Base-by-base conservation (phyloP, 1,284 basidiomycete species). In the Peniophora sp. region DNA sequence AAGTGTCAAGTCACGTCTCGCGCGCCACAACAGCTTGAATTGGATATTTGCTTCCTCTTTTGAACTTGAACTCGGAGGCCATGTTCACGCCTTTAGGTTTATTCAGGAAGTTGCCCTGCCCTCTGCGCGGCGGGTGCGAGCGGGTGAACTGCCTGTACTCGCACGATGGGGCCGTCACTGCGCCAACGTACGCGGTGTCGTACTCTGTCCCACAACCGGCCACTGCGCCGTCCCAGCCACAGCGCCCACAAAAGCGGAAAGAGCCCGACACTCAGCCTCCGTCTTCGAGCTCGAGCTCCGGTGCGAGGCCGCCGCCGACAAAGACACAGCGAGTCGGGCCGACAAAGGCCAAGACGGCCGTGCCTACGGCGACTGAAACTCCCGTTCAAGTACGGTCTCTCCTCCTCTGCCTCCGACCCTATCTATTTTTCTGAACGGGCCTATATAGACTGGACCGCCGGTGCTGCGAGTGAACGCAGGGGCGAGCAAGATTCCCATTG, bases 21-120 rank as follows among this genome's bases (percentile, higher is more conserved):
- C 38, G 38, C 16, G 38, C 16, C 16, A 20, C 38, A 38, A 9
- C 34, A 20, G 17, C 48, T 24, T 41, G 19, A 41, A n/a, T 20
- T 20, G 38, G 19, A 41, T 20, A 16, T 41, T 41, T 20, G 16
- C 38, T n/a, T 6, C 8, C 38, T 8, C 8, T 17, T 20, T 41
- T 5, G 6, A 32, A 32, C 27, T 32, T 32, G 27, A 12, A 32
- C 27, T 32, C 27, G 27, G 27, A 41, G 25, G 46, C 50, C 44
- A 90, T 92, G 89, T 90, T 92, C 63, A 74, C 84, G 10, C 69
- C 77, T 0, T 62, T 74, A 6, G 72, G 73, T 10, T 72, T 85
- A 11, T 89, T 91, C 63, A 70, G 71, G 20, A 65, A 66, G 2
- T 59, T 83, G n/a, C 64, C 74, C 19, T 92, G 89, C 69, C 88